Evolutionary conservation across 768 basidiomycete species (phyloP), one percentile per base, ranked within the genome.

Genomic region (Obba rivulosa): DNA sequence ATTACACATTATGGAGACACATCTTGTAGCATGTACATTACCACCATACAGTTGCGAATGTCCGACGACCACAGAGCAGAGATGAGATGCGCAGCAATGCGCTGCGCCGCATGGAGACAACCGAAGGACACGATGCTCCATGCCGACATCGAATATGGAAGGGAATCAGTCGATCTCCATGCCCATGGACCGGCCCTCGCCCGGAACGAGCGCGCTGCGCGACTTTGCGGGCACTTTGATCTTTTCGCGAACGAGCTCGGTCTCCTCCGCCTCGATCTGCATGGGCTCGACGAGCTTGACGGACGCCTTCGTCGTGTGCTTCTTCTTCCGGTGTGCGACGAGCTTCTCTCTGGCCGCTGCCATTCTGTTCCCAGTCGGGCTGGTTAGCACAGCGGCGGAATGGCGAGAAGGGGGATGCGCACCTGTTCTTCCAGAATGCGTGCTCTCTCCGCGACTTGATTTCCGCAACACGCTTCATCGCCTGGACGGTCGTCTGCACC

Each of bases 361-460:
- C 92, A 96, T 94, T 62, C 92, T 95, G 58, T 5, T 16, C 9
- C 8, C 41, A 16, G 13, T 14, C 14, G 34, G 16, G 20, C 4
- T n/a, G 17, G 43, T 36, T 44, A 35, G 24, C 31, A 34, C 20
- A 34, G 44, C 4, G 43, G 34, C 11, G 22, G 18, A 21, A 25
- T 28, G 35, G n/a, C 13, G 3, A 16, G 37, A n/a, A 43, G 34
- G n/a, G n/a, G n/a, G n/a, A n/a, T 51, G 61, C 71, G 51, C 49
- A 81, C 86, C 87, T 80, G 73, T 89, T 89, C 71, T 92, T 98
- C 84, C 85, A 98, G 80, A 98, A 98, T 18, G 88, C 92, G 52
- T 85, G 79, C 64, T 98, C 96, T 66, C 96, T 77, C 63, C 85
- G 81, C 53, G 79, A 75, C 66, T 86, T 92, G 73, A 99, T 92